These are phyloP conservation scores for Lactarius hatsudake DNA, from an alignment of 768 basidiomycete species.

Conservation along the genomic window DNA sequence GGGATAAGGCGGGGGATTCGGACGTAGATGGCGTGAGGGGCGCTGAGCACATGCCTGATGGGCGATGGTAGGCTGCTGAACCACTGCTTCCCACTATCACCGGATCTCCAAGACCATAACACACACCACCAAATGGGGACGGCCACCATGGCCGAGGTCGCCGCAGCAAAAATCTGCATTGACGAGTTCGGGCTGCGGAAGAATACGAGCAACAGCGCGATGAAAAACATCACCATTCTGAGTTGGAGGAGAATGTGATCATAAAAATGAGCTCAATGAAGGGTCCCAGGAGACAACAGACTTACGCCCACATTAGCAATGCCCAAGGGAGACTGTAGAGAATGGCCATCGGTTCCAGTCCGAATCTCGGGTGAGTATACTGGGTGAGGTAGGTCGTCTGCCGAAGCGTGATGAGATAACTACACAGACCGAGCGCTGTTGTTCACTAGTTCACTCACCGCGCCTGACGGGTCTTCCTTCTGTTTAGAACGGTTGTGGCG, in stretches of 20 bases:
- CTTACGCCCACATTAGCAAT: conserved; percentile 58
- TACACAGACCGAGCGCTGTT: neutral
- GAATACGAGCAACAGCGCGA: conserved; percentile 8
- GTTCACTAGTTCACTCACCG: neutral
- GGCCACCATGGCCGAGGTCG: neutral
- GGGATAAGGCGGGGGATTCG: neutral
- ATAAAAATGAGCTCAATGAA: neutral
- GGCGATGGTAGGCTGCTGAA: neutral
- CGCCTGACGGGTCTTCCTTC: conserved; percentile 32
- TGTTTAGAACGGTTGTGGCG: conserved; percentile 41
- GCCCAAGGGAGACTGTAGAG: conserved; percentile 54
- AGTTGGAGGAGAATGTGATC: neutral
- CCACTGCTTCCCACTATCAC: neutral
- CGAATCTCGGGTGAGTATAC: neutral
- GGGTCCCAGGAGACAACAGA: conserved; percentile 8
- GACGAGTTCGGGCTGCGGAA: neutral
- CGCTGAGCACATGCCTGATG: neutral
- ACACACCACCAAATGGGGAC: conserved; percentile 5
- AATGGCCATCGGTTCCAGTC: conserved; percentile 39
- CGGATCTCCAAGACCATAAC: neutral
- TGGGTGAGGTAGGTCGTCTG: conserved; percentile 29
- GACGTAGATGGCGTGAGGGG: neutral
- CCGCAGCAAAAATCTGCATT: neutral
- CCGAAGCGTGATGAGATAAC: neutral
- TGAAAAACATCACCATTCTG: conserved; percentile 17